Conservation (phyloP, 192 early-diverging fungal genomes). For the Coemansia javaensis region DNA sequence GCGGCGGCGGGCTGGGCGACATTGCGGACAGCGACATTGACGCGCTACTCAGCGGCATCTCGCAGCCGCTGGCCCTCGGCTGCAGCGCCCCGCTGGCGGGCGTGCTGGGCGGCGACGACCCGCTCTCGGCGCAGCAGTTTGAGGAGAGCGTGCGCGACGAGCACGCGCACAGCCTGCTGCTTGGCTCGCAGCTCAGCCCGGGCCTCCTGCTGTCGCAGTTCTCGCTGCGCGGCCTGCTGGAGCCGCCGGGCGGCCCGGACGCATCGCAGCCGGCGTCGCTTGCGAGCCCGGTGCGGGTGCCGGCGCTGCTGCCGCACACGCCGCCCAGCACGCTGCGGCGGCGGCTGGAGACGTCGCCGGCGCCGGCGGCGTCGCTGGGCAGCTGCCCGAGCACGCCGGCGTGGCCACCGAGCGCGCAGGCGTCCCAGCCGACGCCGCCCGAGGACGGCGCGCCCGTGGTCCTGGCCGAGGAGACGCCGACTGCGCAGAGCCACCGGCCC, state of each 20-base stretch:
- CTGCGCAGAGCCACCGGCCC: not conserved
- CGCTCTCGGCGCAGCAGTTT: conserved; percentile 16
- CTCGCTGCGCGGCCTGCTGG: too few relatives aligned
- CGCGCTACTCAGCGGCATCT: conserved; percentile 7
- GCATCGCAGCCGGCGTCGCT: not conserved
- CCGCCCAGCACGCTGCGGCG: conserved; percentile 5
- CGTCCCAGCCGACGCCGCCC: too few relatives aligned
- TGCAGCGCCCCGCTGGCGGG: not conserved
- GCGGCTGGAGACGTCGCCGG: not conserved
- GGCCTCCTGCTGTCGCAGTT: conserved; percentile 1
- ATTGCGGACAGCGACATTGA: conserved; percentile 6
- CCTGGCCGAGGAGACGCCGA: conserved; percentile 7
- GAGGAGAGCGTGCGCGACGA: conserved; percentile 29
- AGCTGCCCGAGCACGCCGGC: not conserved
- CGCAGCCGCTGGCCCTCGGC: conserved; percentile 16
- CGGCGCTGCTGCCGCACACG: not conserved
- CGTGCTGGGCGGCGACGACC: not conserved
- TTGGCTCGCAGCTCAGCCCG: conserved; percentile 8
- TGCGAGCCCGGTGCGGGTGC: too few relatives aligned
- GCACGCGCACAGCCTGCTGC: conserved; percentile 6
- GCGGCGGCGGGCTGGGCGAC: not conserved
- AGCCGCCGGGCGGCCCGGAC: not conserved
- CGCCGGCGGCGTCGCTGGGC: not conserved
- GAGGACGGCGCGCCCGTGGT: not conserved
- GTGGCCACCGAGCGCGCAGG: too few relatives aligned